A percentile compares a stretch with the other conserved stretches of the same genome.
Conservation (phyloP, 371 early-diverging fungal species). For the Capillidium rhysosporum region DNA sequence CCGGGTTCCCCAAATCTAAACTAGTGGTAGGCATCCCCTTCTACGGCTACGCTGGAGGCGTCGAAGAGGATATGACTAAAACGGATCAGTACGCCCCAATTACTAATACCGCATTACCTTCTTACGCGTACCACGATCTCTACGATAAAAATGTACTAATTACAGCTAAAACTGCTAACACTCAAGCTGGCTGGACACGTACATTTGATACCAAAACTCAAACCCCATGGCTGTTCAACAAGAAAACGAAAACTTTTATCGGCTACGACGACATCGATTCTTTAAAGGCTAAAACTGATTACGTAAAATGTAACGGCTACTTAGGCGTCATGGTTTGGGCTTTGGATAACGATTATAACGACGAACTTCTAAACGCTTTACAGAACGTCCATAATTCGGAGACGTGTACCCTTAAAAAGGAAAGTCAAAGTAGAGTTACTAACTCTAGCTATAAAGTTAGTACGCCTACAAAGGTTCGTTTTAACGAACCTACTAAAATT, state of each 20-base stretch:
- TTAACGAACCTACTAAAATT: no score
- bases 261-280: conserved; percentile 42
- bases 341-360: conserved; percentile 20
- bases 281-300: conserved; percentile 26
- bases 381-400: conserved; percentile 5
- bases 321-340: conserved; percentile 48
- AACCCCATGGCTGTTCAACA: conserved; percentile 49
- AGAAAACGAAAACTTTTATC: conserved; percentile 22
- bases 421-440: no score
- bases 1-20: conserved; percentile 33
- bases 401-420: not conserved
- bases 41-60: conserved; percentile 39
- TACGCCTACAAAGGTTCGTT: no score
- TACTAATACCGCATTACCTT: conserved; percentile 22
- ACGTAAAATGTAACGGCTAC: conserved; percentile 23
- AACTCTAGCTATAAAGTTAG: no score
- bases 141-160: conserved; percentile 38
- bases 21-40: conserved; percentile 35
- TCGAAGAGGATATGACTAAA: conserved; percentile 27
- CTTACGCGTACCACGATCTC: conserved; percentile 14
- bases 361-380: conserved; percentile 22
- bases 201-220: conserved; percentile 34
- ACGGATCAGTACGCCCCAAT: conserved; percentile 31
- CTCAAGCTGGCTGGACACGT: conserved; percentile 22
- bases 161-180: conserved; percentile 20